These are phyloP conservation scores for Botrytis fragariae DNA, from an alignment of 2,329 filamentous ascomycete genomes.

Conservation along the genomic window DNA sequence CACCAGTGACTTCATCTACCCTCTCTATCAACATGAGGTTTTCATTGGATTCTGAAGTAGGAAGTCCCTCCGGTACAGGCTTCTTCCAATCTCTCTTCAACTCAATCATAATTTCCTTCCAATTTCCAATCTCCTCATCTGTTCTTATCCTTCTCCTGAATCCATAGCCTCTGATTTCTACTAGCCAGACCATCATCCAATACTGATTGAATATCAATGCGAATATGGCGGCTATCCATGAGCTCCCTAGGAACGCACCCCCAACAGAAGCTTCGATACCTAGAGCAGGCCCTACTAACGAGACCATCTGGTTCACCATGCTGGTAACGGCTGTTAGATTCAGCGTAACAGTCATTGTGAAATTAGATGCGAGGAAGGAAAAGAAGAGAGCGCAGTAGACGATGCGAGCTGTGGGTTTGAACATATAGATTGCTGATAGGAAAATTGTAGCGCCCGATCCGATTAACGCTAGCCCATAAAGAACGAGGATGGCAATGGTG, in stretches of 20 bases:
- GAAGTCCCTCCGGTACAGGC: background rate
- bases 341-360: background rate
- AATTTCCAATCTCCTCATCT: background rate
- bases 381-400: constrained; percentile 9
- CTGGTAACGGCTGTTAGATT: background rate
- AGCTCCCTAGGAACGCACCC: background rate
- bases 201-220: background rate
- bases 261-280: background rate
- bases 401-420: background rate
- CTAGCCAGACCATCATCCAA: background rate
- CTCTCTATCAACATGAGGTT: background rate
- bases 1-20: background rate
- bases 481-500: background rate
- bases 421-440: background rate
- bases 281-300: background rate
- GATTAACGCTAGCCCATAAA: background rate
- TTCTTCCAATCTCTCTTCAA: background rate
- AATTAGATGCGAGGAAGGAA: background rate
- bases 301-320: background rate
- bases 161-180: background rate
- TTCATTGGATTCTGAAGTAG: background rate
- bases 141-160: background rate
- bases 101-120: background rate
- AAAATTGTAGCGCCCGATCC: background rate
- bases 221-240: background rate